Conservation (phyloP, 768 basidiomycete genomes). For the Porpolomopsis calyptriformis region DNA sequence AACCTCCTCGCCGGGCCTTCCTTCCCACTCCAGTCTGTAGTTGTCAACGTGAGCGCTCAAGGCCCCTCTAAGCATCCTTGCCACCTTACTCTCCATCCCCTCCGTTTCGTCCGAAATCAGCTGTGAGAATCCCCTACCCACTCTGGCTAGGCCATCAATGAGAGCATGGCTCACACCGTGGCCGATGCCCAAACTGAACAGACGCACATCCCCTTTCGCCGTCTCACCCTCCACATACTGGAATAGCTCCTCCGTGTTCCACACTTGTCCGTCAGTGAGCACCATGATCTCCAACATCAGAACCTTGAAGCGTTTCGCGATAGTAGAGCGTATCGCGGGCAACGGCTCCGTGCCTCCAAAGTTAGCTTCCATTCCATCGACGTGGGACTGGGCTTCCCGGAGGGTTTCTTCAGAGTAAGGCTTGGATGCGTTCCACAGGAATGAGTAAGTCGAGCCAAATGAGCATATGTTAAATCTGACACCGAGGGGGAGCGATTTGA, state of each 20-base stretch:
- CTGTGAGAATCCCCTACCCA: conserved; percentile 2
- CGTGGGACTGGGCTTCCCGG: conserved; percentile 1
- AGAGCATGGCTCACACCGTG: conserved; percentile 1
- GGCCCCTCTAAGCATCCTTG: conserved; percentile 4
- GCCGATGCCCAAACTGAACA: conserved; percentile 3
- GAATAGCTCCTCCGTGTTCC: conserved; percentile 1
- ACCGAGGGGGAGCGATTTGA: conserved; percentile 1
- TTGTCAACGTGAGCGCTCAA: conserved; percentile 1
- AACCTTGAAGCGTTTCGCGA: neutral
- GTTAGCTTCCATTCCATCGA: neutral
- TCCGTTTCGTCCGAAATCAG: neutral
- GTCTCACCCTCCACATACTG: neutral
- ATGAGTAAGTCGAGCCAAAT: conserved; percentile 1
- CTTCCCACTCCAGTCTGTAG: conserved; percentile 4
- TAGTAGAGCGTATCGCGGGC: neutral
- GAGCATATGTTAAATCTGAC: conserved; percentile 5
- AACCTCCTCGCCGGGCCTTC: neutral
- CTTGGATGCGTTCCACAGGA: conserved; percentile 1
- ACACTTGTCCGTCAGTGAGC: conserved; percentile 4
- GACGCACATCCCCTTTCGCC: neutral
- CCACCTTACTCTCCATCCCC: conserved; percentile 2
- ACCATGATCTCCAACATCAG: conserved; percentile 3
- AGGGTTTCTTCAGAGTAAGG: neutral
- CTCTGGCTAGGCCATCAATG: conserved; percentile 1
- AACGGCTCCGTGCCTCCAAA: conserved; percentile 1